phyloP scores from a whole-genome alignment of 106 monocot genomes.

The Vanilla planifolia region DNA sequence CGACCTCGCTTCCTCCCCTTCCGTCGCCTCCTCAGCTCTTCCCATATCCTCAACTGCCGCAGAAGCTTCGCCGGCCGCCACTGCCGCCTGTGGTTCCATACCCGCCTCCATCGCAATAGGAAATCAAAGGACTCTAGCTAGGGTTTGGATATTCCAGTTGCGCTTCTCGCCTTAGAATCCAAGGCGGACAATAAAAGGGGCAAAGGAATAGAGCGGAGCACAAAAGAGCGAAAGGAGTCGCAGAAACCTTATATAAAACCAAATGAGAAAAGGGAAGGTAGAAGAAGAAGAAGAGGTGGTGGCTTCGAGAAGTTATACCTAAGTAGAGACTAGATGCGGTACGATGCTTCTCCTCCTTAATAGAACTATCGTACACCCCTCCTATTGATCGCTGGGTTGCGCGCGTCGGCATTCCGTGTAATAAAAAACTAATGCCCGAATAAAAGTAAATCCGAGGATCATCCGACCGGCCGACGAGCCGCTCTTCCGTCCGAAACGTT shows the following conservation, averaged over 20 bases:
- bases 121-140: neutral
- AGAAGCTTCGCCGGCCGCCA: neutral
- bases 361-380: too few relatives aligned
- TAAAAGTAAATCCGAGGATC: too few relatives aligned
- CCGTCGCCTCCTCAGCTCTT: conserved; percentile 10
- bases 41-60: conserved; percentile 5
- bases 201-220: neutral
- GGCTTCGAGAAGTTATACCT: too few relatives aligned
- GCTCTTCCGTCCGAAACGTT: too few relatives aligned
- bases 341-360: too few relatives aligned
- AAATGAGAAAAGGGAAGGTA: too few relatives aligned
- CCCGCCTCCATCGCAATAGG: conserved; percentile 13
- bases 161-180: neutral
- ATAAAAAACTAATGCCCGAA: too few relatives aligned
- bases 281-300: neutral
- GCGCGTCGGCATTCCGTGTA: too few relatives aligned
- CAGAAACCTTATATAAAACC: too few relatives aligned
- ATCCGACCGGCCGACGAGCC: too few relatives aligned
- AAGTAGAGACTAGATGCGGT: too few relatives aligned
- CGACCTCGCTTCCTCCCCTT: conserved; percentile 24
- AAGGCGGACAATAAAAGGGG: neutral
- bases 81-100: conserved; percentile 2
- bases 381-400: too few relatives aligned
- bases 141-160: neutral
- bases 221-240: neutral